Evolutionary conservation across 768 basidiomycete genomes (phyloP).

Genomic region (Pulveroboletus sp.): DNA sequence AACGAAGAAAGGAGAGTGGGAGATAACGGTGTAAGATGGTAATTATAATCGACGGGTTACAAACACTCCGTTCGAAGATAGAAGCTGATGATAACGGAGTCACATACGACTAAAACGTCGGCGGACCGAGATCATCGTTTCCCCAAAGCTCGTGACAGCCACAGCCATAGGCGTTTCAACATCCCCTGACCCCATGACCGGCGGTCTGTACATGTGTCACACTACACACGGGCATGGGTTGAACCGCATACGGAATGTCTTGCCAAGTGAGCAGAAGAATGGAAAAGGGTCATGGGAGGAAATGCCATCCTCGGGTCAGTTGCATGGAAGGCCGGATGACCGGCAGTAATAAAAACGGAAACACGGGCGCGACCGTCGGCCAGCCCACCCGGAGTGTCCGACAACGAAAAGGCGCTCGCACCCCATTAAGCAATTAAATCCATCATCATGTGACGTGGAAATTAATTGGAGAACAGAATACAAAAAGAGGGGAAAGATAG

Average conservation of each 20-base stretch:
- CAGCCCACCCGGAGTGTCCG: background rate
- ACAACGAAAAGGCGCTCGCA: background rate
- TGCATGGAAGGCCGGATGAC: no score
- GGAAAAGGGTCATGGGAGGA: no score
- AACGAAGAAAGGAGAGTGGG: background rate
- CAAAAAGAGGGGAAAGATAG: background rate
- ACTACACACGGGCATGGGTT: no score
- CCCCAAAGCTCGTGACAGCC: background rate
- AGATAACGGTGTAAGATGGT: background rate
- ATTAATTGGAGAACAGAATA: background rate
- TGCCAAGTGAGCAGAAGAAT: background rate
- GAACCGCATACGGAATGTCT: background rate
- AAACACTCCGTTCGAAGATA: constrained; percentile 5
- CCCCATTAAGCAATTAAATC: background rate
- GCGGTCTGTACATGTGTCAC: background rate
- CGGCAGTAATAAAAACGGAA: background rate
- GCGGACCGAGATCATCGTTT: background rate
- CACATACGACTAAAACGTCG: background rate
- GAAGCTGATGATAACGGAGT: constrained; percentile 6
- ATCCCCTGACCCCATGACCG: background rate
- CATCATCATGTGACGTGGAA: background rate
- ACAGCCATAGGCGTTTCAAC: background rate
- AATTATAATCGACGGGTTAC: background rate
- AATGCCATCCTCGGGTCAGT: background rate
- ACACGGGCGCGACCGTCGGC: background rate